Conservation (phyloP, 2,329 filamentous ascomycete genomes). For the Clonostachys chloroleuca region DNA sequence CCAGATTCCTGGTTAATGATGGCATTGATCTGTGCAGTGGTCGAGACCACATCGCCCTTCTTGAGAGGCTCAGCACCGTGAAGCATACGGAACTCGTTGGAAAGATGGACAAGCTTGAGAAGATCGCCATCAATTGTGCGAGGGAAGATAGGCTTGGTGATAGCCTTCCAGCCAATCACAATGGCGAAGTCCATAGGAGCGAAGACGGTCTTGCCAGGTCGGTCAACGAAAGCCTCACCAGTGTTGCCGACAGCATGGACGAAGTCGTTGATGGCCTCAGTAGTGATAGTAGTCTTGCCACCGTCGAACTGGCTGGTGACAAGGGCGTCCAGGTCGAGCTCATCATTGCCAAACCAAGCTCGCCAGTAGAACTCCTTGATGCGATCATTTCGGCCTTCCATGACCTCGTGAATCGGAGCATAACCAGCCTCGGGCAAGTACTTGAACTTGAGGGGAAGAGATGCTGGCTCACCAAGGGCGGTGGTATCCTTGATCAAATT, state of each 20-base stretch:
- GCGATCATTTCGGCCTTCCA: conserved; percentile 91
- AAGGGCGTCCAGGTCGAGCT: conserved; percentile 75
- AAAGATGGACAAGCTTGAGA: conserved; percentile 92
- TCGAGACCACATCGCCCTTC: conserved; percentile 90
- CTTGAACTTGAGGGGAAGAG: conserved; percentile 80
- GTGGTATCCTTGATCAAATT: conserved; percentile 93
- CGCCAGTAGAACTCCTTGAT: conserved; percentile 99
- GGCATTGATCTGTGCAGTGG: conserved; percentile 92
- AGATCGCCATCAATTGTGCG: conserved; percentile 93
- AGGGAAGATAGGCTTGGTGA: conserved; percentile 98
- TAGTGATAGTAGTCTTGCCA: conserved; percentile 80
- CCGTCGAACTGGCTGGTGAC: conserved; percentile 89
- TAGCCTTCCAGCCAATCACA: conserved; percentile 98
- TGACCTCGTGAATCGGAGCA: conserved; percentile 95
- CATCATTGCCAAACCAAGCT: conserved; percentile 90
- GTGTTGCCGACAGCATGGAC: conserved; percentile 99
- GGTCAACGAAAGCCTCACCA: conserved; percentile 93
- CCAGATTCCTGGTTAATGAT: conserved; percentile 97
- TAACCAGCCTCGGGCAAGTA: conserved; percentile 96
- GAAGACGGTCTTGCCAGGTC: conserved; percentile 88
- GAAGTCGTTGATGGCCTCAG: conserved; percentile 94
- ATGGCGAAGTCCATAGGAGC: conserved; percentile 99
- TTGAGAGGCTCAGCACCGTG: conserved; percentile 91
- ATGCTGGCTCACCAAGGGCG: conserved; percentile 75
- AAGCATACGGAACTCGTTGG: conserved; percentile 97